Percentiles rank a stretch among this genome's conserved stretches.
These are phyloP conservation scores for Catenaria anguillulae DNA, from an alignment of 371 early-diverging fungal genomes.

Conservation along the genomic window DNA sequence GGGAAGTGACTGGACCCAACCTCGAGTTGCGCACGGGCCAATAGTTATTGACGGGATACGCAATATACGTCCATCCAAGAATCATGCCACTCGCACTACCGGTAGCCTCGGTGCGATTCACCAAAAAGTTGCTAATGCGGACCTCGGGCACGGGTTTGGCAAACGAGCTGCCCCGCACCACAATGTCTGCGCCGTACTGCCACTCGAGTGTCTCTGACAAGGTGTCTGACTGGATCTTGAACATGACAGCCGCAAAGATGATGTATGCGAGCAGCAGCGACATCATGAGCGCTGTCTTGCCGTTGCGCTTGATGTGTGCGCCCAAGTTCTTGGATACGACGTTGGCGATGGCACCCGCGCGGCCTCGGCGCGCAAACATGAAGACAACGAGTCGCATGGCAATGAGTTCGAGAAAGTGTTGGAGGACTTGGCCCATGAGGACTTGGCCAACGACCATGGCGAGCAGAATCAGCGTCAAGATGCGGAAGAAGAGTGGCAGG, in stretches of 20 bases:
- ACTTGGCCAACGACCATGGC: constrained; percentile 15
- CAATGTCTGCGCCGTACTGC: constrained; percentile 14
- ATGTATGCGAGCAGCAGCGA: constrained; percentile 17
- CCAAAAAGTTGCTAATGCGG: not conserved
- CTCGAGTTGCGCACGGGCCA: constrained; percentile 1
- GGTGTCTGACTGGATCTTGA: constrained; percentile 11
- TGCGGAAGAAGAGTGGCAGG: constrained; percentile 13
- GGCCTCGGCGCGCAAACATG: no score
- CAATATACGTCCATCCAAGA: constrained; percentile 9
- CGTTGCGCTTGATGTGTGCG: constrained; percentile 14
- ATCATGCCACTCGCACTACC: no score
- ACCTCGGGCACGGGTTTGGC: constrained; percentile 6
- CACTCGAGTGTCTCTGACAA: constrained; percentile 10
- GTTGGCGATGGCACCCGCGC: constrained; percentile 2
- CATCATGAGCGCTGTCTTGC: constrained; percentile 17
- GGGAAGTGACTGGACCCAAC: not conserved
- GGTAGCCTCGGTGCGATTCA: not conserved
- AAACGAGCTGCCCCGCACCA: not conserved
- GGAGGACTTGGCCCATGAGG: constrained; percentile 13
- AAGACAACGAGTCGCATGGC: constrained; percentile 6
- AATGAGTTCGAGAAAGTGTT: constrained; percentile 9
- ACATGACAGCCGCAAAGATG: constrained; percentile 18
- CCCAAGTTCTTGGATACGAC: constrained; percentile 18
- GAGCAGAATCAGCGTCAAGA: constrained; percentile 17
- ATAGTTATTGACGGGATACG: not conserved